Conservation (phyloP, 352 stramenopile species). For the Phytophthora pisi region DNA sequence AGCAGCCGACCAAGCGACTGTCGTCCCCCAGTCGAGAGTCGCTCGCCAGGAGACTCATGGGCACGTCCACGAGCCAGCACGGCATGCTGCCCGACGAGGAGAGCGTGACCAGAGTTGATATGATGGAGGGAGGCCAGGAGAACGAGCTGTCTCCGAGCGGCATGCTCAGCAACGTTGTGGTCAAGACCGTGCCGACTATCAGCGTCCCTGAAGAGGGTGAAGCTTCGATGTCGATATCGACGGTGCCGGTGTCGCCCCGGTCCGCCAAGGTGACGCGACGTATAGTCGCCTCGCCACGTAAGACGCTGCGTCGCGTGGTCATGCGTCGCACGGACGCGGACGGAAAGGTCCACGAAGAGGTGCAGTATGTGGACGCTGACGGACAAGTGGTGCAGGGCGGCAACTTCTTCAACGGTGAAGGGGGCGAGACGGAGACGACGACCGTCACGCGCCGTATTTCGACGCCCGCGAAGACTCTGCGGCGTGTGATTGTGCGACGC, state of each 20-base stretch:
- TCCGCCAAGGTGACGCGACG: slow-evolving; percentile 24
- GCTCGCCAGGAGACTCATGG: slow-evolving; percentile 27
- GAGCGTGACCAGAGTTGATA: slow-evolving; percentile 11
- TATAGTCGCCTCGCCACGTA: slow-evolving; percentile 29
- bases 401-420: slow-evolving; percentile 20
- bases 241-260: slow-evolving; percentile 20
- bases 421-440: slow-evolving; percentile 2
- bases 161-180: slow-evolving; percentile 25
- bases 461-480: slow-evolving; percentile 15
- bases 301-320: slow-evolving; percentile 31
- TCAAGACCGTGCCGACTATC: slow-evolving; percentile 28
- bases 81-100: slow-evolving; percentile 22
- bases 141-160: slow-evolving; percentile 8
- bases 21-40: slow-evolving; percentile 40
- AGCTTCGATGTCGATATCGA: neutral
- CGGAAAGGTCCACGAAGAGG: slow-evolving; percentile 24
- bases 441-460: slow-evolving; percentile 12
- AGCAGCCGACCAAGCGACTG: slow-evolving; percentile 41
- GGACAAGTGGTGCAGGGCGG: slow-evolving; percentile 19
- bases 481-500: slow-evolving; percentile 20
- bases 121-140: slow-evolving; percentile 3
- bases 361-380: slow-evolving; percentile 26
- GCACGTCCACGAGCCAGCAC: slow-evolving; percentile 9
- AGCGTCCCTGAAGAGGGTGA: neutral
- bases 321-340: slow-evolving; percentile 23